Evolutionary conservation across 305 asterid genomes (phyloP).

Genomic region (Striga hermonthica): DNA sequence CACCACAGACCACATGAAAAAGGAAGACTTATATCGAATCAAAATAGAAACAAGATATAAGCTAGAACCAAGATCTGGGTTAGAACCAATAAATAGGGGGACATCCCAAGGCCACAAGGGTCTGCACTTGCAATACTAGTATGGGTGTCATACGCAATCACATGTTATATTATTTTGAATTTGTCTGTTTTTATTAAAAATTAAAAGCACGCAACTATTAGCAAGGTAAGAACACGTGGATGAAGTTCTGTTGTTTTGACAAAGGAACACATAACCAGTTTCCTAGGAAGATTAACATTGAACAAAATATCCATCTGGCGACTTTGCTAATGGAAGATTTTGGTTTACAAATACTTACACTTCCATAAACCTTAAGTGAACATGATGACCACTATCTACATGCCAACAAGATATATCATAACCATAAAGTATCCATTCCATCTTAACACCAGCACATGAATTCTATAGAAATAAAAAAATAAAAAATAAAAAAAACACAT

Average conservation of each 20-base stretch:
- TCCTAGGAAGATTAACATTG: slow-evolving; percentile 17
- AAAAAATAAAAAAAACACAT: not conserved
- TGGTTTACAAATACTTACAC: slow-evolving; percentile 9
- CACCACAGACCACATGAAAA: slow-evolving; percentile 21
- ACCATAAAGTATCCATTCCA: slow-evolving; percentile 12
- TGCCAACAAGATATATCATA: slow-evolving; percentile 16
- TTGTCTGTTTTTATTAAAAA: slow-evolving; percentile 11
- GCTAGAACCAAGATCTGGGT: slow-evolving; percentile 17
- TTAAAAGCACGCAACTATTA: slow-evolving; percentile 16
- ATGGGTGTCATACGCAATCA: slow-evolving; percentile 12
- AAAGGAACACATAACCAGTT: slow-evolving; percentile 10
- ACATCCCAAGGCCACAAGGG: slow-evolving; percentile 17
- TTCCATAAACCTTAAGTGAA: not conserved
- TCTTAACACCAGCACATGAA: not conserved
- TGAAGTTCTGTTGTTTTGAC: slow-evolving; percentile 2
- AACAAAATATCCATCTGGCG: slow-evolving; percentile 10
- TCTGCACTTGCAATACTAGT: slow-evolving; percentile 19
- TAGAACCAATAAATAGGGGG: not conserved
- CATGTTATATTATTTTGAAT: not conserved
- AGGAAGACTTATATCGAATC: slow-evolving; percentile 28
- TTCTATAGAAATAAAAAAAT: not conserved
- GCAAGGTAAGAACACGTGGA: slow-evolving; percentile 15
- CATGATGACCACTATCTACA: not conserved
- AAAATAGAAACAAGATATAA: slow-evolving; percentile 22
- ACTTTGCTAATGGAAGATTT: slow-evolving; percentile 20